Percentiles rank a stretch among this genome's conserved stretches.
Evolutionary conservation across 116 monocot genomes (phyloP).

Genomic region (Iris pallida): DNA sequence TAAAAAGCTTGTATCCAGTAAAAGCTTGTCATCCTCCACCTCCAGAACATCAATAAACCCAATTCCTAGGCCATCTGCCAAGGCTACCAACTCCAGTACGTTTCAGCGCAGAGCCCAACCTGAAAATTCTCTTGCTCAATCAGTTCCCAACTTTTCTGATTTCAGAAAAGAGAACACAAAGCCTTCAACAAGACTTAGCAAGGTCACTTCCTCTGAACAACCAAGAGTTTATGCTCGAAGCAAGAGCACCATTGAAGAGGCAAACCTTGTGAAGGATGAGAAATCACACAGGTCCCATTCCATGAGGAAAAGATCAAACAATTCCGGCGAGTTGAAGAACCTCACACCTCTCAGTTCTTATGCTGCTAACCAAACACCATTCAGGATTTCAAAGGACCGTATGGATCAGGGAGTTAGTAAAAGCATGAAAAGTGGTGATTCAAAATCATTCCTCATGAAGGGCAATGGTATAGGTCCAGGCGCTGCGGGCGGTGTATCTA

Average conservation of each 20-base stretch:
- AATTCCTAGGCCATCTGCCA: slow-evolving; percentile 42
- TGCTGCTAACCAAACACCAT: slow-evolving; percentile 16
- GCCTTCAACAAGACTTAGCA: slow-evolving; percentile 37
- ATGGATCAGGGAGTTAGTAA: slow-evolving; percentile 21
- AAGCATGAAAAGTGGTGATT: slow-evolving; percentile 19
- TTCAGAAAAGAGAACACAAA: slow-evolving; percentile 78
- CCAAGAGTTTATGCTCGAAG: slow-evolving; percentile 41
- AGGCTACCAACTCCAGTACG: slow-evolving; percentile 34
- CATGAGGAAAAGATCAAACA: slow-evolving; percentile 46
- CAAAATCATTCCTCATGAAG: slow-evolving; percentile 41
- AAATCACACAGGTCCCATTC: slow-evolving; percentile 51
- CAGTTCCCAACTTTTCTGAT: slow-evolving; percentile 70
- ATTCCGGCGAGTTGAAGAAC: slow-evolving; percentile 40
- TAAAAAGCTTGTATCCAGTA: slow-evolving; percentile 31
- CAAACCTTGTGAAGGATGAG: slow-evolving; percentile 56
- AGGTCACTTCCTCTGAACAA: slow-evolving; percentile 28
- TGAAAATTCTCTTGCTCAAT: slow-evolving; percentile 70
- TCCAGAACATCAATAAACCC: slow-evolving; percentile 36
- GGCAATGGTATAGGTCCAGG: slow-evolving; percentile 48
- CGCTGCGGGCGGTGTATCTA: slow-evolving; percentile 28
- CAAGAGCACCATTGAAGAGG: slow-evolving; percentile 67
- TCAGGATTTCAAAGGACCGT: slow-evolving; percentile 21
- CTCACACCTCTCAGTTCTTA: slow-evolving; percentile 51
- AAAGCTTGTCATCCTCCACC: slow-evolving; percentile 34
- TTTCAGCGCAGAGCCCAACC: slow-evolving; percentile 27